Evolutionary conservation across 2,329 filamentous ascomycete genomes (phyloP), one percentile per base, ranked within the genome.

Genomic region (Zasmidium angulare): DNA sequence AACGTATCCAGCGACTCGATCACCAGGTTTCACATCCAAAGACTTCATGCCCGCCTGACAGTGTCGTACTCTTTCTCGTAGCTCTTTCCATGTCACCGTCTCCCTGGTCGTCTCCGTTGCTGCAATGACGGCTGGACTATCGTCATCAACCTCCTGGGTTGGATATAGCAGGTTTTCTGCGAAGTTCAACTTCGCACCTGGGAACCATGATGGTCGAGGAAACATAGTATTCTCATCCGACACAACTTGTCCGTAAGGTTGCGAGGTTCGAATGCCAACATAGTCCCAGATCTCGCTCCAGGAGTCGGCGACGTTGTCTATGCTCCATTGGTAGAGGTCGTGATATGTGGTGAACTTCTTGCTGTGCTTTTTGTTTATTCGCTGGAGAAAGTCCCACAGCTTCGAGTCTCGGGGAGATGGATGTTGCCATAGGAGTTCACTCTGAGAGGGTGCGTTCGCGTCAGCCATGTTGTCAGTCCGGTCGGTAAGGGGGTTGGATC

Each of bases 151-250:
- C 14, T 77, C 78, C 52, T 80, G 81, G 1, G 79, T 75, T 2
- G 93, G 93, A 73, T 88, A 97, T 2, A 99, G 85, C 55, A 98
- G 81, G 74, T 99, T 99, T 78, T 98, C 91, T 23, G 93, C 93
- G 73, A 97, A 98, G 75, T 98, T 99, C 65, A 98, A 81, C 59
- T 81, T 86, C 14, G 90, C 84, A 10, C 88, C 88, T 58, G 86
- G 75, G 74, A 97, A 98, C 80, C 96, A 98, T 60, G 87, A 80
- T 7, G 93, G 93, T 22, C 91, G 87, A 22, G 93, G 93, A 69
- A 92, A 98, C 83, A 98, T 89, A 50, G 85, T 81, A 4, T 86
- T 83, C 56, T 84, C 76, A 46, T 82, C 73, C 22, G 89, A 84
- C 19, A 96, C 79, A 46, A 91, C 88, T 87, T 93, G 68, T 23